Evolutionary conservation across 805 yeast genomes (phyloP).

Genomic region (Metschnikowia baotianmanensis): DNA sequence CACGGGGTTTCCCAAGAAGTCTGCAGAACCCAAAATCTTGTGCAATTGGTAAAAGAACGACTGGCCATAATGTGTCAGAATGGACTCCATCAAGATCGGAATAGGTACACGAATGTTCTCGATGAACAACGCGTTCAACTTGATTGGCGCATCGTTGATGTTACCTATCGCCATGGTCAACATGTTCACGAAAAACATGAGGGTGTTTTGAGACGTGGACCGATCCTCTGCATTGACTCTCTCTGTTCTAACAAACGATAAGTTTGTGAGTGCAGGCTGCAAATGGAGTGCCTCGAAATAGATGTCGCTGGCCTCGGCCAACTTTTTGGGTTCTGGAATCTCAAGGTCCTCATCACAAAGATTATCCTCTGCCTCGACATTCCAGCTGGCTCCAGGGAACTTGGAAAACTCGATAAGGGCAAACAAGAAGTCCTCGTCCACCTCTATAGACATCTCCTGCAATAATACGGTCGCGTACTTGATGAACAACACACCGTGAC

Average conservation of each 20-base stretch:
- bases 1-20: constrained; percentile 94
- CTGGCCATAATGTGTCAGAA: constrained; percentile 85
- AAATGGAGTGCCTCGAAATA: constrained; percentile 91
- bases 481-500: constrained; percentile 85
- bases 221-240: constrained; percentile 65
- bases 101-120: constrained; percentile 89
- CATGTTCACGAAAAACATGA: constrained; percentile 77
- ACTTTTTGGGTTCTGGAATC: constrained; percentile 66
- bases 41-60: constrained; percentile 90
- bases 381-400: constrained; percentile 82
- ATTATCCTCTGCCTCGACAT: constrained; percentile 39
- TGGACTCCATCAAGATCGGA: constrained; percentile 64
- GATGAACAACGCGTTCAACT: constrained; percentile 78
- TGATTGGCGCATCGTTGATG: constrained; percentile 94
- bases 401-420: constrained; percentile 78
- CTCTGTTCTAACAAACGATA: constrained; percentile 91
- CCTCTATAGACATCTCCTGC: constrained; percentile 88
- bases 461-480: constrained; percentile 87
- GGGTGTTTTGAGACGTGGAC: constrained; percentile 57
- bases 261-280: constrained; percentile 85
- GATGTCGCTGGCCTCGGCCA: constrained; percentile 62
- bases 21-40: constrained; percentile 93
- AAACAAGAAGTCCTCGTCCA: constrained; percentile 89
- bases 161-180: constrained; percentile 96
- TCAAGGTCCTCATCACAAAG: constrained; percentile 62